Evolutionary conservation across 2,329 filamentous ascomycete genomes (phyloP), one percentile per base, ranked within the genome.

Genomic region (Elsinoe fawcettii): DNA sequence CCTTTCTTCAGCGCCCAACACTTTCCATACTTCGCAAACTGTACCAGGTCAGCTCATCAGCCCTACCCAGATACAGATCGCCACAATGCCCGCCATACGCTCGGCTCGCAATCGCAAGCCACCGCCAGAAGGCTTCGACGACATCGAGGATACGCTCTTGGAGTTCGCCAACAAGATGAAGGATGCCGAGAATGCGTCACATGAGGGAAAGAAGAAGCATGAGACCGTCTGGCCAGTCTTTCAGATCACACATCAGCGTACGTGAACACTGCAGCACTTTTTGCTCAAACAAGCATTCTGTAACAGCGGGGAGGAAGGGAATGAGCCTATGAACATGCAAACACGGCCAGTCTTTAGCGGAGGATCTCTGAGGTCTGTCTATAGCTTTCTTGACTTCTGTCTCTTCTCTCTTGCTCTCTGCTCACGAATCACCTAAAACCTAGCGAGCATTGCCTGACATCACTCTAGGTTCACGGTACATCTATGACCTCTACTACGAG

Each of bases 401-500:
- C 18, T 23, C 7, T 6, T 37, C n/a, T 30, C 20, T 37, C 2
- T 2, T 12, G 11, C 32, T n/a, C n/a, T n/a, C 34, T 12, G 5
- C 11, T 14, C 37, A 18, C 60, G 18, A 4, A 14, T 25, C 32
- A 37, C 41, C 27, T 49, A 57, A 55, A 55, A 37, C 54, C 16
- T 37, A 25, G 27, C 23, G 53, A 25, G 18, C 23, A 23, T 32
- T n/a, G 39, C 58, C 66, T 67, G 56, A 68, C 61, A 43, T 34
- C 11, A 51, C 7, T 23, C 20, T 59, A 81, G 81, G 81, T 43
- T 85, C 82, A 61, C 84, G 90, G 68, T 99, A 99, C 74, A 86
- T 99, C 62, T 99, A 96, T 76, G 93, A 97, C 69, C 80, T 99
- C 49, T 97, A 96, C 77, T 99, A 97, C 74, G 87, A 95, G 72